These are phyloP conservation scores for Haplosporangium sp. DNA, from an alignment of 371 early-diverging fungal genomes.

Conservation along the genomic window DNA sequence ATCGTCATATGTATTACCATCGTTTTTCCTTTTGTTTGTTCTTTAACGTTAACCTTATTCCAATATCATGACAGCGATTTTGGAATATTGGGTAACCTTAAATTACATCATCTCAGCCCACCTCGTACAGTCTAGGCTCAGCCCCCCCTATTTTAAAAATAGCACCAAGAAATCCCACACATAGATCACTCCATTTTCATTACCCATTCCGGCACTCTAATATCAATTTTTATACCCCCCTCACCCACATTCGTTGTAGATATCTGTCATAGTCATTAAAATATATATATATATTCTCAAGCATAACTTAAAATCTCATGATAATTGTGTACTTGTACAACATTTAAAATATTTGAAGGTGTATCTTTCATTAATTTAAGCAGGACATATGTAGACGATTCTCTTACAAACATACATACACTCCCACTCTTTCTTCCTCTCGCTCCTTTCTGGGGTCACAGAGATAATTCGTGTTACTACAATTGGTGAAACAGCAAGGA, in stretches of 20 bases:
- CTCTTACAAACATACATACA: no score
- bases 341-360: no score
- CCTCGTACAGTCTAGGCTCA: background rate
- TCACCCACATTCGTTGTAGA: no score
- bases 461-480: background rate
- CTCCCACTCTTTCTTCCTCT: background rate
- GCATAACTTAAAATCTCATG: no score
- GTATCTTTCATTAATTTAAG: no score
- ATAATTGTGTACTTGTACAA: no score
- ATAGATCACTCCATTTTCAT: background rate
- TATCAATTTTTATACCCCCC: no score
- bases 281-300: no score
- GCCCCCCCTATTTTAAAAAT: background rate
- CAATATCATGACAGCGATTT: background rate
- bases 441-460: background rate
- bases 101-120: constrained; percentile 15
- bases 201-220: no score
- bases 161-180: background rate
- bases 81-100: constrained; percentile 39
- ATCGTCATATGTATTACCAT: background rate
- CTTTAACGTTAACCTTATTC: background rate
- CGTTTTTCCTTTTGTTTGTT: background rate
- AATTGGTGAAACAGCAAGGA: background rate
- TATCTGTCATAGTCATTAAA: no score
- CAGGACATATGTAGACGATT: no score